These are phyloP conservation scores for Zygotorulaspora mrakii DNA, from an alignment of 1,139 yeast species.

Conservation along the genomic window DNA sequence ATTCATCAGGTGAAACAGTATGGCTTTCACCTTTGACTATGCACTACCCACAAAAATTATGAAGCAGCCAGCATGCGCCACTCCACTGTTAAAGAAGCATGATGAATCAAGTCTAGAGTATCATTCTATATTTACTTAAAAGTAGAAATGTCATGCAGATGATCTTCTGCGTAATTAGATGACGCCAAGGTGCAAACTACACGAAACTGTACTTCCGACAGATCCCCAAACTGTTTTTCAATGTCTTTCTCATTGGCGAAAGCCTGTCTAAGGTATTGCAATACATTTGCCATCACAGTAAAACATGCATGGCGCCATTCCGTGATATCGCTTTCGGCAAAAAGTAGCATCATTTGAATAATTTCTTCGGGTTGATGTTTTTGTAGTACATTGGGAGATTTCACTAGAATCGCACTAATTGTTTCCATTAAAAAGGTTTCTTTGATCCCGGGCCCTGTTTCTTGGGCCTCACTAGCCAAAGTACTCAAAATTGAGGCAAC, in stretches of 20 bases:
- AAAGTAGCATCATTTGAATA: slow-evolving; percentile 19
- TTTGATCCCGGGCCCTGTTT: slow-evolving; percentile 14
- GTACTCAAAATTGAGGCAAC: slow-evolving; percentile 21
- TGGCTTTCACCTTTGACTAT: too few relatives aligned
- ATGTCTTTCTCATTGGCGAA: not conserved
- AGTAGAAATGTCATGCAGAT: too few relatives aligned
- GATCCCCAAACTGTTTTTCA: slow-evolving; percentile 3
- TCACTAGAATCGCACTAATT: slow-evolving; percentile 11
- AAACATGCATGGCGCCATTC: slow-evolving; percentile 26
- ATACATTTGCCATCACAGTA: slow-evolving; percentile 13
- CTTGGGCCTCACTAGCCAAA: slow-evolving; percentile 18
- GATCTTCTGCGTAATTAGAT: too few relatives aligned
- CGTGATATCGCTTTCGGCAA: slow-evolving; percentile 13
- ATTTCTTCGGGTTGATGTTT: slow-evolving; percentile 24
- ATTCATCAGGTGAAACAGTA: too few relatives aligned
- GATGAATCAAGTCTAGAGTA: too few relatives aligned
- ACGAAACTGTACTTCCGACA: slow-evolving; percentile 6
- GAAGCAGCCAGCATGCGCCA: too few relatives aligned
- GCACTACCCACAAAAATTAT: too few relatives aligned
- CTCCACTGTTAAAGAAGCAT: too few relatives aligned
- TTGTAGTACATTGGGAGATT: slow-evolving; percentile 6
- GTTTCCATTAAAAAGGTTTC: slow-evolving; percentile 25
- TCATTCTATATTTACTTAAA: too few relatives aligned
- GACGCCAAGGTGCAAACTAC: slow-evolving; percentile 6
- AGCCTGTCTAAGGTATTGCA: slow-evolving; percentile 4